Percentiles rank a stretch among this genome's conserved stretches.
phyloP scores from a whole-genome alignment of 768 basidiomycete genomes.

The Termitomyces sp. region DNA sequence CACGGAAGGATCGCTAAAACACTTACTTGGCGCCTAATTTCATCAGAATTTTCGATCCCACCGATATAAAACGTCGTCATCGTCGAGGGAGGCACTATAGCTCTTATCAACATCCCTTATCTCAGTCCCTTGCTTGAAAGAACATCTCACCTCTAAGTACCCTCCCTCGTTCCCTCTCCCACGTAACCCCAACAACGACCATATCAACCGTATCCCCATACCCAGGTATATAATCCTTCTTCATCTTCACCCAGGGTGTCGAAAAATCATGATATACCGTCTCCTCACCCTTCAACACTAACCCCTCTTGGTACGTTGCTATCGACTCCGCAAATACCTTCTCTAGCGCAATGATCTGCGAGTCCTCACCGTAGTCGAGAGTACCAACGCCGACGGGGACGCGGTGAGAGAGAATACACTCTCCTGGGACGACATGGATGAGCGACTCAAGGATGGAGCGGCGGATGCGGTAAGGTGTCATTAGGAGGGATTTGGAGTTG shows the following conservation, averaged over 20 bases:
- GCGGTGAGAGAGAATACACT: conserved; percentile 62
- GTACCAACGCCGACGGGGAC: conserved; percentile 41
- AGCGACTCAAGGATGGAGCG: conserved; percentile 60
- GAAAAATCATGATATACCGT: conserved; percentile 64
- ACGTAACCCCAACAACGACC: conserved; percentile 71
- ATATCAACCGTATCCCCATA: conserved; percentile 82
- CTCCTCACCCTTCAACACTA: conserved; percentile 76
- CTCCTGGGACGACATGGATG: conserved; percentile 54
- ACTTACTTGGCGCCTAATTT: conserved; percentile 39
- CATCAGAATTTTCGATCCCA: conserved; percentile 50
- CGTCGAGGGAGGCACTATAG: conserved; percentile 63
- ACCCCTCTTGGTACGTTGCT: conserved; percentile 59
- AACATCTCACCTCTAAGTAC: conserved; percentile 63
- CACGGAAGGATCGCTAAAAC: background rate
- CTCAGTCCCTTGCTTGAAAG: background rate
- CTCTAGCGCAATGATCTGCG: conserved; percentile 8
- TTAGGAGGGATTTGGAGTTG: conserved; percentile 57
- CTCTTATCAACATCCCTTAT: background rate
- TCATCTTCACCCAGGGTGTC: conserved; percentile 83
- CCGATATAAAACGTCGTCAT: conserved; percentile 85
- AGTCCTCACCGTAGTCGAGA: background rate
- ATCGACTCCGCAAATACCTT: conserved; percentile 48
- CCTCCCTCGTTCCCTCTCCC: conserved; percentile 78
- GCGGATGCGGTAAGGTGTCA: conserved; percentile 55
- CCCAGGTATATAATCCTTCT: conserved; percentile 86